Evolutionary conservation across 345 rosid genomes (phyloP), one percentile per base, ranked within the genome.

Genomic region (Erucastrum elatum): DNA sequence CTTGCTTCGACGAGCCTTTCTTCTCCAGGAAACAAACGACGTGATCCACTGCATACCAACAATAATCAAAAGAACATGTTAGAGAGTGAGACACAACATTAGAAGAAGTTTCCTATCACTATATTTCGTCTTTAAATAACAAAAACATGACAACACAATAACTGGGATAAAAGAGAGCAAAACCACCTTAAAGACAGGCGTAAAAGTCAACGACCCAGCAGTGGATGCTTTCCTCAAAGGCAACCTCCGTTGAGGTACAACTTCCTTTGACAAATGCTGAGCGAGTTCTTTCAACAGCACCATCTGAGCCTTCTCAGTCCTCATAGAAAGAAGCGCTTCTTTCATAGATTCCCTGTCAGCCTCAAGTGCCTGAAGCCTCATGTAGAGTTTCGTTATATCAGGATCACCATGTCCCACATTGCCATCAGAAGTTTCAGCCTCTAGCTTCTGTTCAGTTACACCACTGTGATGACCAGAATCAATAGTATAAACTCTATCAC

Each of bases 341-440:
- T 91, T 89, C 99, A 96, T 90, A 13, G 97, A 96, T 82, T 96
- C 99, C 80, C 98, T 89, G 76, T 96, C 96, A 12, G 95, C 98
- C 87, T 96, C 98, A 34, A 96, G 90, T 6, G 96, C 89, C 66
- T 96, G 99, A 78, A 96, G 93, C 86, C 99, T 89, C 85, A 71
- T 82, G 81, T 88, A 89, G 17, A 96, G 94, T 71, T 90, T 96
- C 77, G 88, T 85, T 68, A 96, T 75, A 78, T 93, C 97, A 27
- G 94, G 94, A 90, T 91, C 93, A 61, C 69, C 81, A 61, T 64
- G 65, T 70, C 89, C 97, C 33, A 26, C 70, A 49, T 68, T 49
- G 59, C 35, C 64, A 8, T 61, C 68, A 2, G 66, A 68, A 68
- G 69, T 41, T 3, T 17, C 71, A 63, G 9, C 68, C 16, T 26